These are phyloP conservation scores for Alternaria sp. DNA, from an alignment of 2,329 filamentous ascomycete species.

Conservation along the genomic window DNA sequence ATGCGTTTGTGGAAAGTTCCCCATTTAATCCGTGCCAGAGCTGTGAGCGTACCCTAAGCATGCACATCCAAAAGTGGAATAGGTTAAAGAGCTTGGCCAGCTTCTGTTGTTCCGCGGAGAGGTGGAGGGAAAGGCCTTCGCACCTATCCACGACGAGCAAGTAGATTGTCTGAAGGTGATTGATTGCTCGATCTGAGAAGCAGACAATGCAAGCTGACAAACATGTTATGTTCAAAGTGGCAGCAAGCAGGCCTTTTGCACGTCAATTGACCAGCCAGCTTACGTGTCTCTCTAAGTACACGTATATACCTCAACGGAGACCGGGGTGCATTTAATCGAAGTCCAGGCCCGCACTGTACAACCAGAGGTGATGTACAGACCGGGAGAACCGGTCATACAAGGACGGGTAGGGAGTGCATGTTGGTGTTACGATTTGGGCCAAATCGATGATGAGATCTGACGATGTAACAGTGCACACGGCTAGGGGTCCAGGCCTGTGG, in stretches of 20 bases:
- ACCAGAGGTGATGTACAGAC: background rate
- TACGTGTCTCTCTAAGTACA: background rate
- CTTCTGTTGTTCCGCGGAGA: background rate
- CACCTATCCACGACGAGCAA: background rate
- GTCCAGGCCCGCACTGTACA: background rate
- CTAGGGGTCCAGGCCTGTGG: background rate
- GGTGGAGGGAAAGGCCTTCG: background rate
- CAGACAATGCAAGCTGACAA: background rate
- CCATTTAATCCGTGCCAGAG: background rate
- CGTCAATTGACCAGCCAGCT: background rate
- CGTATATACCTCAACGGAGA: background rate
- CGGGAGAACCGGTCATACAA: constrained; percentile 17
- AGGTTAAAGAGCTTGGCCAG: background rate
- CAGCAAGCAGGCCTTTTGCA: background rate
- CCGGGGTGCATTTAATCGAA: background rate
- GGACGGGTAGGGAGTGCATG: constrained; percentile 1
- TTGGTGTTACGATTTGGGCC: constrained; percentile 2
- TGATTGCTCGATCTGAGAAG: background rate
- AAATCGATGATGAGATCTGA: constrained; percentile 6
- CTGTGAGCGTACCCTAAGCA: background rate
- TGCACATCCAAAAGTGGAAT: background rate
- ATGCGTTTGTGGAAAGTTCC: background rate
- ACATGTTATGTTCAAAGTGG: background rate
- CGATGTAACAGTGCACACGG: constrained; percentile 2
- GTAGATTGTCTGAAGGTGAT: background rate